Conservation (phyloP, 2,329 filamentous ascomycete genomes). For the Ascosphaera apis region DNA sequence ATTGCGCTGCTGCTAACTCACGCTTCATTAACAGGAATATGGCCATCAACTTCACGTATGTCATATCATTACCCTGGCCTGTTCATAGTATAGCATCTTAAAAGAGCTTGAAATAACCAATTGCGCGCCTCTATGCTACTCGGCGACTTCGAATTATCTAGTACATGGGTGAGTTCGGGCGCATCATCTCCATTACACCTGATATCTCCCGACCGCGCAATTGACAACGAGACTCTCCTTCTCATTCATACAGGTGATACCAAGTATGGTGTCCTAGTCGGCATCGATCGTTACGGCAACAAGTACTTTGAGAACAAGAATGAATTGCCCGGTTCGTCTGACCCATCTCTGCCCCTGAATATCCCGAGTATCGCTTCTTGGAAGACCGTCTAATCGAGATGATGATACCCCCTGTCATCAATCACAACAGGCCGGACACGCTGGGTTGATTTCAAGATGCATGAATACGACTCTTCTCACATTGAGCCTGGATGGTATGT, state of each 20-base stretch:
- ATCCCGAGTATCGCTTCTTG: no score
- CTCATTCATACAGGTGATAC: conserved; percentile 66
- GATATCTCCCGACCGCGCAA: background rate
- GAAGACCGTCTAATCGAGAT: no score
- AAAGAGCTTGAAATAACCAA: no score
- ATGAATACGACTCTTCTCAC: conserved; percentile 40
- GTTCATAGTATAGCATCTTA: no score
- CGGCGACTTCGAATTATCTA: conserved; percentile 8
- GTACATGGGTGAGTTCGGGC: conserved; percentile 19
- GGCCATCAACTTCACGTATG: conserved; percentile 77
- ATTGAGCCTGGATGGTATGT: conserved; percentile 71
- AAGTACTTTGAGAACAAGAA: conserved; percentile 93
- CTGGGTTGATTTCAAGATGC: conserved; percentile 91
- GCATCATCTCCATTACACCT: conserved; percentile 1
- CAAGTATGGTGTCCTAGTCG: conserved; percentile 73
- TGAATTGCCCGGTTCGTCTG: conserved; percentile 53
- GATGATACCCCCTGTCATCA: no score
- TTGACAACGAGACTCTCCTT: background rate
- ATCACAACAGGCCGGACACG: conserved; percentile 82
- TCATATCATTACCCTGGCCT: no score
- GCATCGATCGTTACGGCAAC: conserved; percentile 77
- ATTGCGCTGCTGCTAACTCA: conserved; percentile 15
- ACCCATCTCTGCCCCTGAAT: conserved; percentile 2
- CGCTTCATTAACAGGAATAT: conserved; percentile 41
- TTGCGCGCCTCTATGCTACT: no score